Evolutionary conservation across 164 flowering plant species (phyloP).

Genomic region (Nymphaea thermarum): DNA sequence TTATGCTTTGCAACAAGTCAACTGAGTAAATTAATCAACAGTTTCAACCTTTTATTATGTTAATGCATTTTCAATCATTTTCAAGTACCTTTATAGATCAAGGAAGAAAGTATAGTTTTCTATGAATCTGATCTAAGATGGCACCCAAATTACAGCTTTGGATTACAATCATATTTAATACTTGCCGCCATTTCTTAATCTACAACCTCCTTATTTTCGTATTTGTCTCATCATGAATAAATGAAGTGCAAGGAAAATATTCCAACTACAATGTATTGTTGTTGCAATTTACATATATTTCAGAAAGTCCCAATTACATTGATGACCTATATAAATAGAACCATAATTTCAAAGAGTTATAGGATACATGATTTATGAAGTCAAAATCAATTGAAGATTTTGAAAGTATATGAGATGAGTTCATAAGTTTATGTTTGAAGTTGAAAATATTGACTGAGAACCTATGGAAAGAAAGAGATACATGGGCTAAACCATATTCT

Average conservation of each 20-base stretch:
- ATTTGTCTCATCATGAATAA: too few relatives aligned
- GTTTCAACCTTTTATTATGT: too few relatives aligned
- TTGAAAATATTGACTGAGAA: conserved; percentile 1
- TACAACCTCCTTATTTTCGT: too few relatives aligned
- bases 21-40: too few relatives aligned
- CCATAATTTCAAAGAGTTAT: not conserved
- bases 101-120: too few relatives aligned
- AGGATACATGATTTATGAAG: not conserved
- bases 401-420: conserved; percentile 2
- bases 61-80: too few relatives aligned
- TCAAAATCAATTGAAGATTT: conserved; percentile 4
- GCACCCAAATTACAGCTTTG: too few relatives aligned
- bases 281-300: conserved; percentile 3
- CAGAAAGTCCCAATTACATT: conserved; percentile 1
- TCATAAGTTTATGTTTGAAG: not conserved
- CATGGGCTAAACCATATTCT: conserved; percentile 4
- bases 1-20: too few relatives aligned
- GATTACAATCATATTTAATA: too few relatives aligned
- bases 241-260: not conserved
- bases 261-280: conserved; percentile 2
- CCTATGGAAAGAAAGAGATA: not conserved
- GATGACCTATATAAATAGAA: not conserved
- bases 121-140: too few relatives aligned
- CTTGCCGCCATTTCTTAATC: too few relatives aligned
- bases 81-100: too few relatives aligned